phyloP scores from a whole-genome alignment of 1,284 basidiomycete species.

The Rhodotorula sp. region DNA sequence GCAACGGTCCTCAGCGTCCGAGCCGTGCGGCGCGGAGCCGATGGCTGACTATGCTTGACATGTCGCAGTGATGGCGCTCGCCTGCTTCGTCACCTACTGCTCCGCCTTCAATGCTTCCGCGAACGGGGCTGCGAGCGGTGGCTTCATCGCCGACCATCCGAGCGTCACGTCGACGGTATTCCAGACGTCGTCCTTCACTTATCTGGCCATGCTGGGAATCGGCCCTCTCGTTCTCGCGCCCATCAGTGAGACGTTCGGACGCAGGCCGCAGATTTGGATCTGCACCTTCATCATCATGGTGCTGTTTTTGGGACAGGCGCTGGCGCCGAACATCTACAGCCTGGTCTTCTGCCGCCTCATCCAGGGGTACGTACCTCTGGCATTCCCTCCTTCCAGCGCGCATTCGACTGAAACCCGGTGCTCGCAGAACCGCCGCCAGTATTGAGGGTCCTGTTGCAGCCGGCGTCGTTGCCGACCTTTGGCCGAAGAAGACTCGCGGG shows the following conservation, averaged over 20 bases:
- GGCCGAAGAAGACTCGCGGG: conserved; percentile 49
- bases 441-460: conserved; percentile 51
- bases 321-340: conserved; percentile 47
- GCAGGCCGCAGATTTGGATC: conserved; percentile 41
- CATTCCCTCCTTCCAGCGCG: too few relatives aligned
- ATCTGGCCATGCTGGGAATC: conserved; percentile 42
- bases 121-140: conserved; percentile 32
- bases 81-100: conserved; percentile 36
- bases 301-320: conserved; percentile 51
- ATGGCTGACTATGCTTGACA: too few relatives aligned
- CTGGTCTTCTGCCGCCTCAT: conserved; percentile 50
- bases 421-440: conserved; percentile 43
- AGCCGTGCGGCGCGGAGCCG: too few relatives aligned
- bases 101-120: conserved; percentile 29
- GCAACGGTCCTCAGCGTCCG: too few relatives aligned
- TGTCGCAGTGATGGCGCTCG: conserved; percentile 32
- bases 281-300: conserved; percentile 44
- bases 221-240: conserved; percentile 35
- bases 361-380: conserved; percentile 38
- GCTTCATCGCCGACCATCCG: conserved; percentile 29
- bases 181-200: conserved; percentile 27
- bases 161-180: conserved; percentile 11
- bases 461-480: conserved; percentile 52
- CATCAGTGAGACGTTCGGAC: conserved; percentile 40
- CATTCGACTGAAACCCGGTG: not conserved